A percentile compares a stretch with the other conserved stretches of the same genome.
Conservation (phyloP, 139 green algal species). For the Pleodorina starrii region DNA sequence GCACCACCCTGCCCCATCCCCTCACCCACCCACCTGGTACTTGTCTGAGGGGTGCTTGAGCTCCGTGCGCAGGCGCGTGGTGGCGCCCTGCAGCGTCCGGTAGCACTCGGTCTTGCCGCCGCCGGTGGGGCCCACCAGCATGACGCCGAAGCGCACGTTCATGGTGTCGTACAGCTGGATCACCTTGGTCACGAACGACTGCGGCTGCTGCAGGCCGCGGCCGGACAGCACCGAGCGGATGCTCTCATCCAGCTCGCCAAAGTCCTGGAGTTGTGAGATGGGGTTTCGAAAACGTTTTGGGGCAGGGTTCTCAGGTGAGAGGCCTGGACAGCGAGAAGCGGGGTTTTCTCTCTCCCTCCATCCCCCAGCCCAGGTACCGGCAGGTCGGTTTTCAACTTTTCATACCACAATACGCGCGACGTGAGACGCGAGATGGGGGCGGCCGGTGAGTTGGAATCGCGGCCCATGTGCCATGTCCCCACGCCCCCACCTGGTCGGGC, state of each 20-base stretch:
- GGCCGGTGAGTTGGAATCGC: too few species aligned
- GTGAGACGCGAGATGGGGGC: too few species aligned
- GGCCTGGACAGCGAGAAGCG: too few species aligned
- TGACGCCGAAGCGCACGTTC: conserved; percentile 90
- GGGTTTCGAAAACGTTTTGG: too few species aligned
- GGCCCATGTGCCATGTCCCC: too few species aligned
- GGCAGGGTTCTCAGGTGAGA: too few species aligned
- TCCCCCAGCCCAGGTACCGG: too few species aligned
- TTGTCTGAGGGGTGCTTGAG: conserved; percentile 61
- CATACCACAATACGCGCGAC: too few species aligned
- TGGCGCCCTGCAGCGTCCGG: conserved; percentile 75
- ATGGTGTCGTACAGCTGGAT: conserved; percentile 92
- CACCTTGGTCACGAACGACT: conserved; percentile 81
- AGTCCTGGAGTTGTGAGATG: conserved; percentile 59
- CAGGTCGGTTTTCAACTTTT: too few species aligned
- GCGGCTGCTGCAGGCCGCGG: conserved; percentile 71
- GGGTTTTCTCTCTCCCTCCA: too few species aligned
- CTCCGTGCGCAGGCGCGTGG: conserved; percentile 73
- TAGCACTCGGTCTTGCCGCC: conserved; percentile 85
- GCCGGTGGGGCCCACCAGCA: conserved; percentile 86
- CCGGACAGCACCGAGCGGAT: conserved; percentile 68
- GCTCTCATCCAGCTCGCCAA: conserved; percentile 78
- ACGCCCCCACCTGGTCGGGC: conserved; percentile 65
- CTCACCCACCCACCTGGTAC: conserved; percentile 72
- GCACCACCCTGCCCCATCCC: too few species aligned